Base-by-base conservation (phyloP, 306 rosid species). In the Luffa aegyptiaca region DNA sequence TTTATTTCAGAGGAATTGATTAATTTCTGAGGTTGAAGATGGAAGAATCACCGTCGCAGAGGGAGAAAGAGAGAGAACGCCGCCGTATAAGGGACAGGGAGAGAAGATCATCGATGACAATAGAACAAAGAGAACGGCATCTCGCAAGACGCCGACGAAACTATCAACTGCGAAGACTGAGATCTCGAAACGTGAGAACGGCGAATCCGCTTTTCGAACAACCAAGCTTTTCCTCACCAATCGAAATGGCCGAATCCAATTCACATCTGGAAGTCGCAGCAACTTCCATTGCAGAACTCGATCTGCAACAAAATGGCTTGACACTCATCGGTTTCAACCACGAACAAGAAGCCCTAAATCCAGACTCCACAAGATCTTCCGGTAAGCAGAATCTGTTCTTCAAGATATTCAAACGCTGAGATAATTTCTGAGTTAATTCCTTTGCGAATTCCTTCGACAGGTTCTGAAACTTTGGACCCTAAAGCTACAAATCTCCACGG, bases 141-240 rank as follows among this genome's bases (percentile, higher is more conserved):
- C 92, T 92, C 10, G 96, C 93, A 0, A 82, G 98, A n/a, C 91
- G 98, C 18, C 89, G 97, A n/a, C 83, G 90, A 80, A 93, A 92
- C 81, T 92, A 92, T 21, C 97, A 90, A 48, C 88, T 93, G 4
- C 58, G 97, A 75, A 86, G 94, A 82, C 86, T 89, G n/a, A 89
- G 90, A 87, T 90, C 89, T 79, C 91, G 85, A 20, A 82, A 79
- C 82, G 78, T 72, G 10, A 71, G 81, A 7, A 75, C 37, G 1
- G 75, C 37, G n/a, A 79, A 80, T 76, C 76, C 71, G 56, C 80
- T 56, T 20, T 41, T 76, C 51, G 76, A 73, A 53, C 87, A 89
- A 78, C 72, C 81, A 18, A 84, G 89, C 81, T 48, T 48, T 48
- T 48, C 13, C 1, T 12, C 52, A 48, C 16, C 56, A 4, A 11